A percentile compares a stretch with the other conserved stretches of the same genome.
These are phyloP conservation scores for Xerocomellus chrysenteron DNA, from an alignment of 768 basidiomycete species.

Conservation along the genomic window DNA sequence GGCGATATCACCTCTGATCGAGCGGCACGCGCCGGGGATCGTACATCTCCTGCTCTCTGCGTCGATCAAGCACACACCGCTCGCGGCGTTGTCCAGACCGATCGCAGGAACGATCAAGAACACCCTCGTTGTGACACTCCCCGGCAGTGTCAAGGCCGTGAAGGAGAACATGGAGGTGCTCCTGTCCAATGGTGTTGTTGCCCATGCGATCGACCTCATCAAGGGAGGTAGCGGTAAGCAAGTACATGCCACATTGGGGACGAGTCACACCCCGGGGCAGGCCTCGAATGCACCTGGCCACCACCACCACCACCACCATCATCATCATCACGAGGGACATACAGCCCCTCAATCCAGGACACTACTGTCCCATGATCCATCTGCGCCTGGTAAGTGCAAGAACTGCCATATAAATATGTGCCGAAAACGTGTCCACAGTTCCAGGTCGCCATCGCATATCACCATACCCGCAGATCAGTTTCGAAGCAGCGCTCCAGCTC, in stretches of 20 bases:
- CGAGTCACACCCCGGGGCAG: slow-evolving; percentile 21
- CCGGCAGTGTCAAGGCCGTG: slow-evolving; percentile 84
- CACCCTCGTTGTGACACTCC: slow-evolving; percentile 76
- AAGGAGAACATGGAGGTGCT: slow-evolving; percentile 71
- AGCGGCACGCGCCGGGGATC: slow-evolving; percentile 67
- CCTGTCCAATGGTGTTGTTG: slow-evolving; percentile 53
- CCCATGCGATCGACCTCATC: slow-evolving; percentile 73
- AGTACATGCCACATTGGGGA: slow-evolving; percentile 54
- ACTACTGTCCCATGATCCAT: slow-evolving; percentile 66
- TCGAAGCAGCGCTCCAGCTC: slow-evolving; percentile 60
- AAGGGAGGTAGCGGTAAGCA: slow-evolving; percentile 62
- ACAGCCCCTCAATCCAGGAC: slow-evolving; percentile 55
- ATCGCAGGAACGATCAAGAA: slow-evolving; percentile 69
- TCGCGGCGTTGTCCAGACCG: slow-evolving; percentile 82
- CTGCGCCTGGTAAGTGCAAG: slow-evolving; percentile 54
- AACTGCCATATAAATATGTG: background rate
- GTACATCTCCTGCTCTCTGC: slow-evolving; percentile 69
- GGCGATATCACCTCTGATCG: slow-evolving; percentile 64
- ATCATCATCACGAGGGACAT: slow-evolving; percentile 43
- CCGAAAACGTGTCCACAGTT: slow-evolving; percentile 38
- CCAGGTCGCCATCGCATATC: slow-evolving; percentile 73
- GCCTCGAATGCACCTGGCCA: slow-evolving; percentile 25
- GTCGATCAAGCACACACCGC: slow-evolving; percentile 71
- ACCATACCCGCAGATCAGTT: slow-evolving; percentile 68
- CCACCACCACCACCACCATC: slow-evolving; percentile 29